These are phyloP conservation scores for Geotrichum fermentans DNA, from an alignment of 1,139 yeast species.

Conservation along the genomic window DNA sequence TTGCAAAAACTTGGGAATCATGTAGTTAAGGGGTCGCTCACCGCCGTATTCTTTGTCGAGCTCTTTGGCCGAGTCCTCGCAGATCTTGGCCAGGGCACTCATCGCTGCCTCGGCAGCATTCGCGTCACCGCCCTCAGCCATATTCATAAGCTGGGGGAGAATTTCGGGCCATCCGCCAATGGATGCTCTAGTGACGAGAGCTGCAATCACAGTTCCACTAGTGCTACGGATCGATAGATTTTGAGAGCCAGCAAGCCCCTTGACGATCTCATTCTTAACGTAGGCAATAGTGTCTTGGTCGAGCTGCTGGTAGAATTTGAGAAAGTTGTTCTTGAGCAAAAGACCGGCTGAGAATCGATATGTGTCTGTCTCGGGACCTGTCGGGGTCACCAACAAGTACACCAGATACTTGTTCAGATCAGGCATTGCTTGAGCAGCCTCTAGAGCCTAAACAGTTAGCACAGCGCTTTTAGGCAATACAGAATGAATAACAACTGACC, in stretches of 20 bases:
- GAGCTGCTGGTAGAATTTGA: slow-evolving; percentile 34
- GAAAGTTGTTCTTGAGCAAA: slow-evolving; percentile 67
- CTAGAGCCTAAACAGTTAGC: slow-evolving; percentile 45
- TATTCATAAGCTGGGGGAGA: slow-evolving; percentile 58
- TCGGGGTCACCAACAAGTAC: slow-evolving; percentile 57
- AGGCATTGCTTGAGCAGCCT: slow-evolving; percentile 62
- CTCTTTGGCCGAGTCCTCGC: slow-evolving; percentile 69
- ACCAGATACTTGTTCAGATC: slow-evolving; percentile 78
- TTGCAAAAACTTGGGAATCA: slow-evolving; percentile 61
- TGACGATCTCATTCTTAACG: slow-evolving; percentile 55
- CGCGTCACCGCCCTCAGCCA: slow-evolving; percentile 46
- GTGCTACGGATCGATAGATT: slow-evolving; percentile 70
- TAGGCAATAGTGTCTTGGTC: slow-evolving; percentile 45
- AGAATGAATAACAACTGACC: slow-evolving; percentile 20
- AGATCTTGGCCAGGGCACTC: slow-evolving; percentile 76
- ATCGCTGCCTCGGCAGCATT: slow-evolving; percentile 61
- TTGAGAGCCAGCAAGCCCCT: slow-evolving; percentile 61
- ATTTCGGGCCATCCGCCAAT: slow-evolving; percentile 69
- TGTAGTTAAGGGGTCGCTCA: slow-evolving; percentile 57
- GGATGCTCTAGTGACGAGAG: slow-evolving; percentile 68
- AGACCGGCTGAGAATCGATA: slow-evolving; percentile 91
- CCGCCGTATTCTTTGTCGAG: slow-evolving; percentile 62
- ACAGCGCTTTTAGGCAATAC: slow-evolving; percentile 2
- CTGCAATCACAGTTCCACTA: slow-evolving; percentile 84
- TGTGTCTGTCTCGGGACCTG: slow-evolving; percentile 39